phyloP scores from a whole-genome alignment of 306 rosid species.

The Malus sylvestris region DNA sequence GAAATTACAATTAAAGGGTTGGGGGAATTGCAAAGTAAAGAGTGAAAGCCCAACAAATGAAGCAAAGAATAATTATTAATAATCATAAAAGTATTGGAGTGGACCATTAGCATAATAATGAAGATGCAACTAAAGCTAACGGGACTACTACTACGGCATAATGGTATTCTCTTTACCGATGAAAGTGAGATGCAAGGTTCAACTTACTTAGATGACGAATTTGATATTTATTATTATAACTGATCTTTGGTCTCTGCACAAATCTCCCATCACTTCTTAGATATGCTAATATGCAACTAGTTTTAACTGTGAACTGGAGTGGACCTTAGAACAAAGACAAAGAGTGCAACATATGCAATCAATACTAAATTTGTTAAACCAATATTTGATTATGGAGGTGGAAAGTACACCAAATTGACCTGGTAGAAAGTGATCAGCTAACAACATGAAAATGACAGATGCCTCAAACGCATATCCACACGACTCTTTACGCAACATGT shows the following conservation, averaged over 20 bases:
- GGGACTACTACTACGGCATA: too few species aligned
- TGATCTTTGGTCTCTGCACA: too few species aligned
- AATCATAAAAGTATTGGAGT: background rate
- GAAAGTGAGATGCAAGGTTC: background rate
- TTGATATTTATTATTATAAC: background rate
- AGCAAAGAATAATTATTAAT: constrained; percentile 1
- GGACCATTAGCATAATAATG: background rate
- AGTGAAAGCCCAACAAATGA: background rate
- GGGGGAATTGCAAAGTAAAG: background rate
- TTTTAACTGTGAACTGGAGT: too few species aligned
- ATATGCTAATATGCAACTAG: background rate
- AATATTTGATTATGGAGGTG: background rate
- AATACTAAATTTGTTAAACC: background rate
- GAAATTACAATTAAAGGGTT: background rate
- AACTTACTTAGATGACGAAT: background rate
- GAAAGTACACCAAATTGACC: background rate
- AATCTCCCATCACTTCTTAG: too few species aligned
- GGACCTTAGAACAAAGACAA: background rate
- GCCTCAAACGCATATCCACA: background rate
- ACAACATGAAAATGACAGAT: background rate
- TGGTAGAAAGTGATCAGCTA: background rate
- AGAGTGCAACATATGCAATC: background rate
- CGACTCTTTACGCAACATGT: too few species aligned
- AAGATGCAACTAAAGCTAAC: background rate
- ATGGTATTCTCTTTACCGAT: too few species aligned